Evolutionary conservation across 495 filamentous ascomycete species (phyloP), one percentile per base, ranked within the genome.

Genomic region (Penicillium cataractarum): DNA sequence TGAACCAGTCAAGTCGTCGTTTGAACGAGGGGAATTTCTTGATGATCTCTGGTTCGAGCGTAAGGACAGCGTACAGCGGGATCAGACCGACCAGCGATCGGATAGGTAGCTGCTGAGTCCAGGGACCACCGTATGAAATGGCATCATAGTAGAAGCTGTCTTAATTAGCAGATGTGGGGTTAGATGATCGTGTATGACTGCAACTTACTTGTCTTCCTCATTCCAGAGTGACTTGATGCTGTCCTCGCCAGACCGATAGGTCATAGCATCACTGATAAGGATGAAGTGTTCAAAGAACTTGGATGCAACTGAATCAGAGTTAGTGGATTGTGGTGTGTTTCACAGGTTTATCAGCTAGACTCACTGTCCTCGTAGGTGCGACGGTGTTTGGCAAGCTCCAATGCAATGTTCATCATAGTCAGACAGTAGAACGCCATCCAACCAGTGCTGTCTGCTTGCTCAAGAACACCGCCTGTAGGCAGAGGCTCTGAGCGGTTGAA

Each of bases 211-310:
- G 65, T 98, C 94, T 59, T 95, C 82, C 15, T 97, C 92, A 64
- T 96, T 97, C 94, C 94, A 98, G 3, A 98, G 79, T 24, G 92
- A 96, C 54, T 71, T 60, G 62, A 90, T 85, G 60, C 92, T 89
- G 72, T 92, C 88, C 46, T 85, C 86, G 6, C 89, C 92, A 57
- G 84, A 82, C 21, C 90, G 86, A 77, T 90, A 97, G 4, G 93
- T 96, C 94, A 98, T 97, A 32, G 94, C 94, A 80, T 98, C 94
- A 73, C 91, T 95, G 72, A 97, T 98, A 68, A 97, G 88, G 65
- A 98, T 89, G 76, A 98, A 98, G 72, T 98, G 94, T 75, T 98
- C 94, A 69, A 98, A 98, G 82, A 97, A 98, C 73, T 98, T 98
- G 51, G 91, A 94, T 2, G 94, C 94, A 78, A 98, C 80, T 80